A percentile compares a stretch with the other conserved stretches of the same genome.
These are phyloP conservation scores for Moesziomyces globuligerus DNA, from an alignment of 1,284 basidiomycete species.

Conservation along the genomic window DNA sequence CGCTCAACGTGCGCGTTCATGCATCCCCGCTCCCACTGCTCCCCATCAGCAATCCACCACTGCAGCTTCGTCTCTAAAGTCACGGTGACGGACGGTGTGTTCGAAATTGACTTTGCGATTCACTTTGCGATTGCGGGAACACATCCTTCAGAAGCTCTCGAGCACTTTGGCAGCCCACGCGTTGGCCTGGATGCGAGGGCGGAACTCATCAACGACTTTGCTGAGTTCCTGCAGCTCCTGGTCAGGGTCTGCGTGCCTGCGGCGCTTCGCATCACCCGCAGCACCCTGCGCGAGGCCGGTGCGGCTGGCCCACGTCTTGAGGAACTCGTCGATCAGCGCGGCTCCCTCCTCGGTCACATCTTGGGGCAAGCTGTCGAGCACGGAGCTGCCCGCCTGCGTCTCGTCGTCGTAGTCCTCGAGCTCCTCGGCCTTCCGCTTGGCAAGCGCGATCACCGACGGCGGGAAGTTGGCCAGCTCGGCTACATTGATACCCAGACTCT, in stretches of 20 bases:
- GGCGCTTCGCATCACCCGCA: constrained; percentile 10
- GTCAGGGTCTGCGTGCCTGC: constrained; percentile 69
- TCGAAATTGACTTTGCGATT: too few species aligned
- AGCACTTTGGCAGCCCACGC: constrained; percentile 79
- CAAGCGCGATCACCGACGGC: constrained; percentile 89
- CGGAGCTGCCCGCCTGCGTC: constrained; percentile 5
- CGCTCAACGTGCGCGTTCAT: too few species aligned
- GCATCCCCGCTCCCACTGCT: too few species aligned
- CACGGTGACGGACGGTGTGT: too few species aligned
- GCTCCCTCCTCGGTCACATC: constrained; percentile 82
- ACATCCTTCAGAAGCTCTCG: constrained; percentile 58
- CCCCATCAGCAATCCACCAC: too few species aligned
- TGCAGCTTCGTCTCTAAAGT: too few species aligned
- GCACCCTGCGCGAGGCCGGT: constrained; percentile 7
- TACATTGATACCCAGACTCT: constrained; percentile 98
- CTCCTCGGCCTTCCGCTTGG: constrained; percentile 93
- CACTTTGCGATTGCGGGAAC: background rate
- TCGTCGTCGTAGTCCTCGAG: constrained; percentile 84
- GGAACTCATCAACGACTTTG: constrained; percentile 76
- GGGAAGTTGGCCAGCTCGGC: constrained; percentile 97
- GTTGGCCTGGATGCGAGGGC: constrained; percentile 77
- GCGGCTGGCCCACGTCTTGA: constrained; percentile 76
- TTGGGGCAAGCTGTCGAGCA: constrained; percentile 61
- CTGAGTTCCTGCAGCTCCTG: constrained; percentile 76
- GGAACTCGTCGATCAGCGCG: constrained; percentile 80